These are phyloP conservation scores for Aspergillus glaucus DNA, from an alignment of 2,329 filamentous ascomycete species.

Conservation along the genomic window DNA sequence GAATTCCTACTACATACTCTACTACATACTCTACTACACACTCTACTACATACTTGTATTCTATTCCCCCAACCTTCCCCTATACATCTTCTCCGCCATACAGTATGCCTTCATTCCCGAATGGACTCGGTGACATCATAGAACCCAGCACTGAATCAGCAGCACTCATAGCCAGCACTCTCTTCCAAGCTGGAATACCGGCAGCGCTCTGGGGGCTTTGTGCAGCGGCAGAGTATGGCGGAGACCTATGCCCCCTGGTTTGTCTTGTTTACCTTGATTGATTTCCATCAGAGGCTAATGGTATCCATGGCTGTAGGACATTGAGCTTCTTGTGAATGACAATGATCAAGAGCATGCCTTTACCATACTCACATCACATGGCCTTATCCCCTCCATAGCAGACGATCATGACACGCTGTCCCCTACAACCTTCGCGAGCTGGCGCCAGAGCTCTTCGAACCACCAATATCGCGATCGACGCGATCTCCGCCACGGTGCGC, in stretches of 20 bases:
- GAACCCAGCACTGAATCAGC: background rate
- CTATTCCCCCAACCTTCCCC: no score
- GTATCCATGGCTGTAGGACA: background rate
- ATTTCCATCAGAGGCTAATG: background rate
- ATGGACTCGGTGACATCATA: background rate
- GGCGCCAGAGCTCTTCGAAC: background rate
- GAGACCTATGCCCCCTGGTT: background rate
- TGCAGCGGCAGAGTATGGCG: background rate
- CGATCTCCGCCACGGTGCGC: background rate
- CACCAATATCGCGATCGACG: background rate
- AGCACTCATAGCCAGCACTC: background rate
- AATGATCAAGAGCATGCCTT: background rate
- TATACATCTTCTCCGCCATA: no score
- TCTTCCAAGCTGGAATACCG: background rate
- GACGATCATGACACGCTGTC: background rate
- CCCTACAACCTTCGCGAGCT: background rate
- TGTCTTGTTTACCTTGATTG: background rate
- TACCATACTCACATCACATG: background rate
- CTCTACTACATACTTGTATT: no score
- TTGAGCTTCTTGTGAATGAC: background rate
- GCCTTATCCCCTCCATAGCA: background rate
- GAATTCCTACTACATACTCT: no score
- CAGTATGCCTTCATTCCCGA: no score
- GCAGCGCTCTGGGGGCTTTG: background rate
- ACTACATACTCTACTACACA: no score